Percentiles rank a stretch among this genome's conserved stretches.
phyloP scores from a whole-genome alignment of 176 grass and related monocot genomes.

The Dendrocalamus sinicus region DNA sequence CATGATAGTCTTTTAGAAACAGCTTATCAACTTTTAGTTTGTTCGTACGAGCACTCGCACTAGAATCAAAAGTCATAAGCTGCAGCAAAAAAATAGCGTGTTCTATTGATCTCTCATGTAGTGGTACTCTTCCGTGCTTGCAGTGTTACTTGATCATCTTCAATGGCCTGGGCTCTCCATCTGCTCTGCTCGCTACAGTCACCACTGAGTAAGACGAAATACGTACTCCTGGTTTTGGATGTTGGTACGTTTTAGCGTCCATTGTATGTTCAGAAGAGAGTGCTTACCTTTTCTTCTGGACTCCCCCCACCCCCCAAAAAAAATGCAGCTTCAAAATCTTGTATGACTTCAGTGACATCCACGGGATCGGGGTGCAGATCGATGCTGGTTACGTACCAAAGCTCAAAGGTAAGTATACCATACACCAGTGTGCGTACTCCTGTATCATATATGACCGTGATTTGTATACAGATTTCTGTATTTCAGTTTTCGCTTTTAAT shows the following conservation, averaged over 20 bases:
- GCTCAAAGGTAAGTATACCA: neutral
- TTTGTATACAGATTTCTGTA: neutral
- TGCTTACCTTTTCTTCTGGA: neutral
- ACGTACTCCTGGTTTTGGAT: neutral
- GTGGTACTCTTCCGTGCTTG: too few relatives aligned
- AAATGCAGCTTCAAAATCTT: constrained; percentile 20
- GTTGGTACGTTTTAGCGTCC: neutral
- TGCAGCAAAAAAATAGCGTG: too few relatives aligned
- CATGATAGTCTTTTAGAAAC: too few relatives aligned
- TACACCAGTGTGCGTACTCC: neutral
- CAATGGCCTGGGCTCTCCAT: neutral
- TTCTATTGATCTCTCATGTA: neutral
- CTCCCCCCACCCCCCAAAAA: neutral
- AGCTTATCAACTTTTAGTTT: too few relatives aligned
- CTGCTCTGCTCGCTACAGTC: neutral
- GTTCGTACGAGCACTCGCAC: too few relatives aligned
- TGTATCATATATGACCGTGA: neutral
- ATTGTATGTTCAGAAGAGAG: neutral
- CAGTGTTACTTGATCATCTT: constrained; percentile 39
- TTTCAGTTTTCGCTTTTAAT: neutral
- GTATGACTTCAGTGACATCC: neutral
- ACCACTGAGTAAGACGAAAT: constrained; percentile 13
- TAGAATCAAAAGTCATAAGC: too few relatives aligned
- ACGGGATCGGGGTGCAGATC: constrained; percentile 32
- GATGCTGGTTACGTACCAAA: neutral